These are phyloP conservation scores for Coemansia sp. DNA, from an alignment of 192 early-diverging fungal species.

Conservation along the genomic window DNA sequence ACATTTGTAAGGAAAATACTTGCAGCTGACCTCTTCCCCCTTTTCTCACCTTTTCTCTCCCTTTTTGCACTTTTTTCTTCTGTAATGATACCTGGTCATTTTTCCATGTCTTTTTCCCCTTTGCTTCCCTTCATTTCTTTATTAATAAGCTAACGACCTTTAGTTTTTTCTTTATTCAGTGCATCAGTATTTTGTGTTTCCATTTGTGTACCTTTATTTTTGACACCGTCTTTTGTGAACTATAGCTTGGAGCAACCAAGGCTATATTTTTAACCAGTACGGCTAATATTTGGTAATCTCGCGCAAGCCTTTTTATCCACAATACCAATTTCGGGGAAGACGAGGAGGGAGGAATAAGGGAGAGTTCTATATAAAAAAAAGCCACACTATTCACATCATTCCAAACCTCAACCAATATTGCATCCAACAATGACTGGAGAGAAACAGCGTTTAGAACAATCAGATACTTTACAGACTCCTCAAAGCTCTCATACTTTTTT, in stretches of 20 bases:
- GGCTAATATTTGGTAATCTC: no score
- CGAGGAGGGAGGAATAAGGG: no score
- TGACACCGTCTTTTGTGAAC: not conserved
- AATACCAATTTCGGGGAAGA: no score
- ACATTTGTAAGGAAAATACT: slow-evolving; percentile 3
- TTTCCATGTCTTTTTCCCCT: not conserved
- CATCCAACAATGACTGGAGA: slow-evolving; percentile 27
- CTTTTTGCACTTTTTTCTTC: not conserved
- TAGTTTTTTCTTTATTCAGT: no score
- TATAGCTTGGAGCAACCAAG: no score
- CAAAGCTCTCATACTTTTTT: slow-evolving; percentile 32
- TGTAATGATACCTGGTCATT: not conserved
- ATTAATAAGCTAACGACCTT: not conserved
- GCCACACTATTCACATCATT: no score
- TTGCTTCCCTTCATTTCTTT: slow-evolving; percentile 6
- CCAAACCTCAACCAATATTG: no score
- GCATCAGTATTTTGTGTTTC: not conserved
- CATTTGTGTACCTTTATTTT: not conserved
- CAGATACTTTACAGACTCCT: slow-evolving; percentile 26
- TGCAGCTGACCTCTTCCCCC: not conserved
- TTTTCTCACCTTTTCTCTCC: not conserved
- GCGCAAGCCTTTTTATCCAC: no score
- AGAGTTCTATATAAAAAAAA: no score
- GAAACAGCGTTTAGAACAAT: slow-evolving; percentile 35
- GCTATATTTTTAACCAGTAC: no score